Evolutionary conservation across 1,284 basidiomycete species (phyloP).

Genomic region (Microbotryum scabiosae): DNA sequence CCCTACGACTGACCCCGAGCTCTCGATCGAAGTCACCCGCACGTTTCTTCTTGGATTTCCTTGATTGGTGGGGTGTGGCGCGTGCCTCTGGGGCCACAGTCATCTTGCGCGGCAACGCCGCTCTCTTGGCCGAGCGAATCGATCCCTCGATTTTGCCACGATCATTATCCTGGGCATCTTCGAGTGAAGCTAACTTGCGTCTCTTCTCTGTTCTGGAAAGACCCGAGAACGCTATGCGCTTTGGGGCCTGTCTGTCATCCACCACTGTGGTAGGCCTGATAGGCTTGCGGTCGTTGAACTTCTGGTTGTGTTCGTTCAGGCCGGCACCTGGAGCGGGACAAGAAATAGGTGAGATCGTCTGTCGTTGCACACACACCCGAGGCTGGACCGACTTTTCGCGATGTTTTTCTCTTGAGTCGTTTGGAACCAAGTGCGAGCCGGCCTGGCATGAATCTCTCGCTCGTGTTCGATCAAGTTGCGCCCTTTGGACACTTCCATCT

Average conservation of each 20-base stretch:
- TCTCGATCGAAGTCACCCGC: slow-evolving; percentile 22
- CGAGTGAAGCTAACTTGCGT: slow-evolving; percentile 72
- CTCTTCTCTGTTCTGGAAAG: slow-evolving; percentile 74
- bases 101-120: slow-evolving; percentile 33
- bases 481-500: slow-evolving; percentile 93
- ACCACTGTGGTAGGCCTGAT: slow-evolving; percentile 17
- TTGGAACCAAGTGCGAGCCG: slow-evolving; percentile 98
- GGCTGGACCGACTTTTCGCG: slow-evolving; percentile 56
- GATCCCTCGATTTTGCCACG: slow-evolving; percentile 55
- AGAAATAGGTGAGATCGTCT: not conserved
- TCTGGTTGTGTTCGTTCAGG: slow-evolving; percentile 26
- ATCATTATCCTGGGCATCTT: slow-evolving; percentile 55
- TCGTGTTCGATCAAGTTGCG: slow-evolving; percentile 93
- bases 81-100: slow-evolving; percentile 11
- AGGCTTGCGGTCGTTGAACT: slow-evolving; percentile 29
- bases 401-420: slow-evolving; percentile 70
- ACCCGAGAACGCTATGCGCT: slow-evolving; percentile 52
- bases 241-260: slow-evolving; percentile 14
- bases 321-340: slow-evolving; percentile 10
- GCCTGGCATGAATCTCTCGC: slow-evolving; percentile 87
- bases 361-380: not conserved
- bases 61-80: not conserved
- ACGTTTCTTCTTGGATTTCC: slow-evolving; percentile 15
- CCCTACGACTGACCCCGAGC: slow-evolving; percentile 14
- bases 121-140: slow-evolving; percentile 77